phyloP scores from a whole-genome alignment of 495 filamentous ascomycete genomes.

The Xylaria venustula region DNA sequence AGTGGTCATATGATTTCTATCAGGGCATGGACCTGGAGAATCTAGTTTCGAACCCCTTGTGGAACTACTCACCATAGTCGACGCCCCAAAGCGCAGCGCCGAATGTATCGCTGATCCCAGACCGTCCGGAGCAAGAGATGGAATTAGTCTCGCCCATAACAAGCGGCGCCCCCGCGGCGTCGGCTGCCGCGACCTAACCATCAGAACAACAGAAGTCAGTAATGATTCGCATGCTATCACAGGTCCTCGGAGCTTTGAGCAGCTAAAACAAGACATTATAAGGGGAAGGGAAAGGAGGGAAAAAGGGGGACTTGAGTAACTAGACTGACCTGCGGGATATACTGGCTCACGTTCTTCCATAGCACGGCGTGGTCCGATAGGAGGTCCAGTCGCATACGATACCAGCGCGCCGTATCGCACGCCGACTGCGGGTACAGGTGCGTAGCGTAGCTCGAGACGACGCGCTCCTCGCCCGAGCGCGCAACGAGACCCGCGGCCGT shows the following conservation, averaged over 20 bases:
- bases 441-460: conserved; percentile 26
- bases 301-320: too few species aligned
- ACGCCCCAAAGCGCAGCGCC: conserved; percentile 38
- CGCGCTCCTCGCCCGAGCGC: conserved; percentile 54
- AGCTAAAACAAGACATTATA: too few species aligned
- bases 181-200: too few species aligned
- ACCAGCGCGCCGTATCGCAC: conserved; percentile 27
- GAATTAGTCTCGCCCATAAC: conserved; percentile 42
- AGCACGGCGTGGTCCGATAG: conserved; percentile 26
- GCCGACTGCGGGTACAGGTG: conserved; percentile 34
- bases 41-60: too few species aligned
- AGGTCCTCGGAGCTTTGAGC: too few species aligned
- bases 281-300: too few species aligned
- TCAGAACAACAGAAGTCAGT: too few species aligned
- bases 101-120: conserved; percentile 35
- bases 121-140: conserved; percentile 31
- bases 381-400: conserved; percentile 25
- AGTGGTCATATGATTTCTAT: too few species aligned
- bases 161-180: conserved; percentile 25
- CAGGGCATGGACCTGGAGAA: too few species aligned
- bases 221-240: too few species aligned
- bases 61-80: conserved; percentile 24
- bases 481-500: conserved; percentile 60
- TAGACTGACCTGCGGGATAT: conserved; percentile 7
- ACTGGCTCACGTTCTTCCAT: conserved; percentile 21